Percentiles rank a stretch among this genome's conserved stretches.
Conservation (phyloP, 1,284 basidiomycete species). For the Sphaerobolus stellatus region DNA sequence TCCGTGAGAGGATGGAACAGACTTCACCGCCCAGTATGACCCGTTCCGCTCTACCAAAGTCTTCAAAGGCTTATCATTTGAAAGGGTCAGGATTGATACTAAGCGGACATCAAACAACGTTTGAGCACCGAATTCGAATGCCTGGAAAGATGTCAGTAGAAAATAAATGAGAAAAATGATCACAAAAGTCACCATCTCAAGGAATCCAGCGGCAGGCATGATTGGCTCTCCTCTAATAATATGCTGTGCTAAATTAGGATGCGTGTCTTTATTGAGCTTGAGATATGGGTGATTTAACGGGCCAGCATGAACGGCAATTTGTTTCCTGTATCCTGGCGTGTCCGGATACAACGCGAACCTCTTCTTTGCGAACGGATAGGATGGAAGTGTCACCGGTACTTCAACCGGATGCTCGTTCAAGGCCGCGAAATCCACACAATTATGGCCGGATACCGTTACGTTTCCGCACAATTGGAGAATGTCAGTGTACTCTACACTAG, state of each 20-base stretch:
- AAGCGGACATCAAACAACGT: constrained; percentile 27
- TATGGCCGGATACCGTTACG: constrained; percentile 25
- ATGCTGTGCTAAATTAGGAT: constrained; percentile 40
- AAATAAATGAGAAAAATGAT: not conserved
- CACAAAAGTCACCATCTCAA: too few relatives aligned
- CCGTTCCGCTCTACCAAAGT: constrained; percentile 14
- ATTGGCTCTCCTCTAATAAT: constrained; percentile 41
- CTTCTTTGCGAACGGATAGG: constrained; percentile 27
- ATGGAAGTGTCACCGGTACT: constrained; percentile 16
- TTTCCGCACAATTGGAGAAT: constrained; percentile 14
- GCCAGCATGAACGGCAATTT: constrained; percentile 25
- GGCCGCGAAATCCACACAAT: constrained; percentile 26
- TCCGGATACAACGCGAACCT: constrained; percentile 16
- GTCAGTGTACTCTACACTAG: not conserved
- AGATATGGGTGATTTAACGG: constrained; percentile 35
- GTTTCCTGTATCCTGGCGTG: constrained; percentile 4
- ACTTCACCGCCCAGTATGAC: constrained; percentile 15
- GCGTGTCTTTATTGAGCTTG: constrained; percentile 34
- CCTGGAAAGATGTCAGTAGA: constrained; percentile 16
- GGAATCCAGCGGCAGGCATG: constrained; percentile 44
- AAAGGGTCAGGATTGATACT: constrained; percentile 25
- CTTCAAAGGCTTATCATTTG: constrained; percentile 7
- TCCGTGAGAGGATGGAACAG: constrained; percentile 2
- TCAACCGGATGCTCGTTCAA: constrained; percentile 1
- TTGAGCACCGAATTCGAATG: constrained; percentile 29